A percentile compares a stretch with the other conserved stretches of the same genome.
Evolutionary conservation across 768 basidiomycete genomes (phyloP).

Genomic region (Suillus spraguei): DNA sequence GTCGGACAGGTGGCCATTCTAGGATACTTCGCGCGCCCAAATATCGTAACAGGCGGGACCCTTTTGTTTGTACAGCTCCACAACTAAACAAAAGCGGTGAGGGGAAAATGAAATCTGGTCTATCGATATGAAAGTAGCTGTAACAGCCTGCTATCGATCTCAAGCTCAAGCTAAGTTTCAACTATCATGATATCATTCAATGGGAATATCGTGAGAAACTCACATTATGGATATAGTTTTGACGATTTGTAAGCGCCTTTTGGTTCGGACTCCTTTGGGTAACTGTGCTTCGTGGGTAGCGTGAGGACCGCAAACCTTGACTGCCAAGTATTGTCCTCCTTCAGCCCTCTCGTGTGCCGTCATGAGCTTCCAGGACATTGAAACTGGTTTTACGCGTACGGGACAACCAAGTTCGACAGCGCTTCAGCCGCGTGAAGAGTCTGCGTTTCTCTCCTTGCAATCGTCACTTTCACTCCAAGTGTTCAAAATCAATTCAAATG

Average conservation of each 20-base stretch:
- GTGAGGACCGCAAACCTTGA: background rate
- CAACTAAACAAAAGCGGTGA: too few relatives aligned
- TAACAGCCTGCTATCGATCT: too few relatives aligned
- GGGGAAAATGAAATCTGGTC: too few relatives aligned
- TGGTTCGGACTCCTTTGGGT: background rate
- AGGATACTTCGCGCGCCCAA: too few relatives aligned
- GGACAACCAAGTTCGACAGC: slow-evolving; percentile 26
- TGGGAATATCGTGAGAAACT: background rate
- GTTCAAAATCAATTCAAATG: slow-evolving; percentile 99
- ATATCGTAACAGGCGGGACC: too few relatives aligned
- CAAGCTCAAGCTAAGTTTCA: too few relatives aligned
- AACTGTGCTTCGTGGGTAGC: background rate
- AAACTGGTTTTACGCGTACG: slow-evolving; percentile 41
- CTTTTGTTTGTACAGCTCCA: too few relatives aligned
- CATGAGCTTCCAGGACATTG: slow-evolving; percentile 58
- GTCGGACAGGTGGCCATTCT: too few relatives aligned
- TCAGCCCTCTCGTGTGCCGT: background rate
- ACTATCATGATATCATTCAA: too few relatives aligned
- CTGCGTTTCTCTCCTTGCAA: slow-evolving; percentile 74
- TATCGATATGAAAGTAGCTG: too few relatives aligned
- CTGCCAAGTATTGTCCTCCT: background rate
- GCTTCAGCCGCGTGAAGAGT: slow-evolving; percentile 60
- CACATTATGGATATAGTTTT: background rate
- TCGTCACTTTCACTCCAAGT: slow-evolving; percentile 87
- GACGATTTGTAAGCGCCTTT: background rate